Evolutionary conservation across 495 filamentous ascomycete species (phyloP).

Genomic region (Tuber melanosporum): DNA sequence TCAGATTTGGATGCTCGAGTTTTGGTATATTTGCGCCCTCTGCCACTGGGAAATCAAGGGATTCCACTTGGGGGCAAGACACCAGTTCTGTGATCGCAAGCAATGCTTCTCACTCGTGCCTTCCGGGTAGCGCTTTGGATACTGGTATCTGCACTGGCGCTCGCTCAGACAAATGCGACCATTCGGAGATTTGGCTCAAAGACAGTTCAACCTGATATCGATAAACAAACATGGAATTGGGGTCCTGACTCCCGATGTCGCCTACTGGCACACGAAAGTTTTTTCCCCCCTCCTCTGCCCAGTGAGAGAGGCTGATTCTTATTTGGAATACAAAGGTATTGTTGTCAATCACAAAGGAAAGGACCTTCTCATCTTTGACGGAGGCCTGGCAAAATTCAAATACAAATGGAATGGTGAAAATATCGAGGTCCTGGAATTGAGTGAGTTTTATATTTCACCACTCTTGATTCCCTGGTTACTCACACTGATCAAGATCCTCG

Average conservation of each 20-base stretch:
- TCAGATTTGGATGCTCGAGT: background rate
- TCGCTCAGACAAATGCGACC: background rate
- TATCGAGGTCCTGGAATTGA: conserved; percentile 14
- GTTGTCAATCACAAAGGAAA: conserved; percentile 6
- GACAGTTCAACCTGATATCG: background rate
- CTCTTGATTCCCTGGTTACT: background rate
- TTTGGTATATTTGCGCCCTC: background rate
- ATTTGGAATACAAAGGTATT: conserved; percentile 6
- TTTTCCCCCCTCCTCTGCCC: background rate
- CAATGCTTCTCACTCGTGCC: background rate
- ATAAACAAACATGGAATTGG: conserved; percentile 19
- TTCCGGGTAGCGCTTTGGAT: background rate
- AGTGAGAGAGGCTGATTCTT: background rate
- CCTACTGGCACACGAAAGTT: conserved; percentile 19
- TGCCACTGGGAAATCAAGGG: background rate
- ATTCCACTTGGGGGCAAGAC: background rate
- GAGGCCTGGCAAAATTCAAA: conserved; percentile 14
- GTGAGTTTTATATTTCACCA: conserved; percentile 7
- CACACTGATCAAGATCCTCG: conserved; percentile 13
- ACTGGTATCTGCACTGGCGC: too few relatives aligned
- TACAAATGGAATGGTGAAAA: background rate
- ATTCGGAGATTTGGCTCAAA: background rate
- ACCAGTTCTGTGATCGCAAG: background rate
- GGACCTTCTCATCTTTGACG: conserved; percentile 20
- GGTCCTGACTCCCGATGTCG: conserved; percentile 14